phyloP scores from a whole-genome alignment of 345 rosid species.

The Citrus sp. region DNA sequence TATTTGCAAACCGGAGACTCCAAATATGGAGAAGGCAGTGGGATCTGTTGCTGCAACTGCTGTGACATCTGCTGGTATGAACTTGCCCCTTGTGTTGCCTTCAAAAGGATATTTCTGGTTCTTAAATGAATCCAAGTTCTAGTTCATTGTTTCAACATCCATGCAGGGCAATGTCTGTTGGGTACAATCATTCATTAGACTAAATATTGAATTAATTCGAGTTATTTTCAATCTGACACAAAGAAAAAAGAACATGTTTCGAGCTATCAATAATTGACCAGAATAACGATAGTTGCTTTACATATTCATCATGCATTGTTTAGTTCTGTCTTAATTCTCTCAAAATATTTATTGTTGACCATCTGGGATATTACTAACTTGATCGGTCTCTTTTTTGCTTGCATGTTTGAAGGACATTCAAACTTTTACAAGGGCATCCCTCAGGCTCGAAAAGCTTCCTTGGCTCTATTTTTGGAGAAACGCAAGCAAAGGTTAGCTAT shows the following conservation, averaged over 20 bases:
- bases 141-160: background rate
- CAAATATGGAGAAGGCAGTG: constrained; percentile 20
- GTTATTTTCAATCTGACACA: background rate
- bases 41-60: constrained; percentile 31
- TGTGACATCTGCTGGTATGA: constrained; percentile 64
- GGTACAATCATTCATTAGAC: background rate
- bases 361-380: background rate
- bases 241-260: background rate
- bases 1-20: constrained; percentile 38
- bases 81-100: background rate
- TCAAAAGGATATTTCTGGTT: background rate
- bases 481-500: constrained; percentile 78
- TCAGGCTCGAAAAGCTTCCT: constrained; percentile 89
- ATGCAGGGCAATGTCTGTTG: background rate
- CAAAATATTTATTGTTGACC: background rate
- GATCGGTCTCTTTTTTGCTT: background rate
- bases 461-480: constrained; percentile 96
- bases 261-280: background rate
- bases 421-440: constrained; percentile 45
- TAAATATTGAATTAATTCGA: background rate
- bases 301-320: background rate
- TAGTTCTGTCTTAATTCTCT: background rate
- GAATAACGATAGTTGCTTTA: background rate
- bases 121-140: background rate
- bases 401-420: background rate